Evolutionary conservation across 108 stramenopile genomes (phyloP).

Genomic region (Fistulifera solaris): DNA sequence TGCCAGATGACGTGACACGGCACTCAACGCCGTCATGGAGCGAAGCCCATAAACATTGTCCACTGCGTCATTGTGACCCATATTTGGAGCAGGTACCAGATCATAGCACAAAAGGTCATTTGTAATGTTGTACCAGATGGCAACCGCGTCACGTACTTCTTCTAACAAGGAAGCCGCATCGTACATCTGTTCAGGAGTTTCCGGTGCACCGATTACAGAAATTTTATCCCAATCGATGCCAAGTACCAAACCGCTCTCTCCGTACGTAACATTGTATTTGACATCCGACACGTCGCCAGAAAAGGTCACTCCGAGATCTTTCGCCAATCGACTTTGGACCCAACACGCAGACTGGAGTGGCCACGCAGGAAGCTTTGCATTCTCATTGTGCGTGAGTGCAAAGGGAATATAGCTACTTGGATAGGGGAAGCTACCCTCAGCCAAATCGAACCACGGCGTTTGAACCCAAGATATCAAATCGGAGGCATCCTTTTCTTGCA

Average conservation of each 20-base stretch:
- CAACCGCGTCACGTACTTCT: slow-evolving; percentile 36
- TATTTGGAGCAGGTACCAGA: slow-evolving; percentile 32
- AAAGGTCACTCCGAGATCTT: slow-evolving; percentile 28
- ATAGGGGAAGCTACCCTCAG: slow-evolving; percentile 64
- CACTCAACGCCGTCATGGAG: not conserved
- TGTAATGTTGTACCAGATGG: slow-evolving; percentile 57
- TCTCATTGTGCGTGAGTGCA: slow-evolving; percentile 34
- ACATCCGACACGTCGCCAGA: slow-evolving; percentile 29
- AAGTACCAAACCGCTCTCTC: slow-evolving; percentile 15
- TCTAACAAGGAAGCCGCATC: slow-evolving; percentile 16
- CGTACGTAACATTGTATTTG: slow-evolving; percentile 29
- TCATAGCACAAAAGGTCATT: slow-evolving; percentile 38
- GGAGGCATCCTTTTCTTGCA: slow-evolving; percentile 7
- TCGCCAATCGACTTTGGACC: slow-evolving; percentile 17
- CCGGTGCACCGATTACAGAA: not conserved
- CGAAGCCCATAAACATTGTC: too few species aligned
- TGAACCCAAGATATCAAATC: slow-evolving; percentile 30
- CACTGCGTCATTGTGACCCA: too few species aligned
- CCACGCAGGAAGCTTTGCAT: slow-evolving; percentile 56
- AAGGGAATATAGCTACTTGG: slow-evolving; percentile 60
- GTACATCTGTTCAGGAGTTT: not conserved
- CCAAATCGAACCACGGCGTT: slow-evolving; percentile 60
- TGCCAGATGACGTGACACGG: too few species aligned
- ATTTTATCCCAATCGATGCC: slow-evolving; percentile 47
- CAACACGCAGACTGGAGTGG: slow-evolving; percentile 56